Conservation (phyloP, 2,329 filamentous ascomycete species). For the Venturiaceae sp. region DNA sequence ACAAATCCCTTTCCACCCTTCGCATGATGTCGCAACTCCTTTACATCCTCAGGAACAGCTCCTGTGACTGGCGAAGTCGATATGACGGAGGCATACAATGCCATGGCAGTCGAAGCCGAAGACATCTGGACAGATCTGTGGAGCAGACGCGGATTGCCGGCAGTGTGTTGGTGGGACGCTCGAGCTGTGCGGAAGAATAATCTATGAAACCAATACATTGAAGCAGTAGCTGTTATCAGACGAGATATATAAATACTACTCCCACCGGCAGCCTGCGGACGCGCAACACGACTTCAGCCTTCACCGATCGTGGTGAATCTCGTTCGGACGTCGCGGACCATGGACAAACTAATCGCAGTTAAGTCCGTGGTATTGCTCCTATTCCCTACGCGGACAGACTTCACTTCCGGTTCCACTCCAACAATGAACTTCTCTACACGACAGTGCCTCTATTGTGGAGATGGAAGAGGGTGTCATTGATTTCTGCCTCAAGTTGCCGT, state of each 20-base stretch:
- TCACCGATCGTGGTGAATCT: too few species aligned
- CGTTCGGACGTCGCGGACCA: too few species aligned
- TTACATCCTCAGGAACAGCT: conserved; percentile 34
- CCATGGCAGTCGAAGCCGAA: conserved; percentile 19
- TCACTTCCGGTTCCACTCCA: neutral
- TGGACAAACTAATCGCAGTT: too few species aligned
- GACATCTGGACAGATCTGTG: conserved; percentile 14
- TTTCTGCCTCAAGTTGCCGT: too few species aligned
- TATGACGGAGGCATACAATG: conserved; percentile 30
- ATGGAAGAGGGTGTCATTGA: neutral
- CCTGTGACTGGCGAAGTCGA: conserved; percentile 25
- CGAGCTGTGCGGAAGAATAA: neutral
- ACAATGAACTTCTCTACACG: neutral
- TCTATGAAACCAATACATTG: neutral
- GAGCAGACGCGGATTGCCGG: neutral
- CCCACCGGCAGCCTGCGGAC: neutral
- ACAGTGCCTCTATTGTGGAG: neutral
- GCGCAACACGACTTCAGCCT: too few species aligned
- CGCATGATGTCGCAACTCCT: conserved; percentile 39
- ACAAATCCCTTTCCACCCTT: conserved; percentile 43
- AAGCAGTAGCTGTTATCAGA: neutral
- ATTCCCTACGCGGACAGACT: neutral
- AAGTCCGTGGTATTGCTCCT: neutral
- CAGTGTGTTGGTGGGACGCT: neutral
- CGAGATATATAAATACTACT: neutral